Conservation (phyloP, 2,329 filamentous ascomycete genomes). For the Geosmithia putterillii region DNA sequence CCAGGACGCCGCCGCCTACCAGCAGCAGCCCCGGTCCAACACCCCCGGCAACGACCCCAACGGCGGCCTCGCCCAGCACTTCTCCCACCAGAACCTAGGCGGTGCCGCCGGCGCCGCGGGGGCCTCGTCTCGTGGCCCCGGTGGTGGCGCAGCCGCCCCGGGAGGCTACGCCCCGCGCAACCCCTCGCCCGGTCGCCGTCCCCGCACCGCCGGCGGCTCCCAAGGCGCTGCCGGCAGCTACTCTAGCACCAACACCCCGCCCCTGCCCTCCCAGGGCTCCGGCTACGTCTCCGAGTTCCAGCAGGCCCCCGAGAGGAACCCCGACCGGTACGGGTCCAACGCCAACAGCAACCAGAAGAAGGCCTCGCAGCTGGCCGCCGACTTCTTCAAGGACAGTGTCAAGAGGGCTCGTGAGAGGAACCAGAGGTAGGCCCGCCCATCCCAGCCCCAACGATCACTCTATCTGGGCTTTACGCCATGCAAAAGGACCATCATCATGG, state of each 20-base stretch:
- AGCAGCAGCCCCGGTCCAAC: constrained; percentile 41
- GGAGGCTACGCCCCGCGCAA: constrained; percentile 56
- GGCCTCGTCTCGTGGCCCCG: too few relatives aligned
- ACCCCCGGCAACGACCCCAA: constrained; percentile 68
- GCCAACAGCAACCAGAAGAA: constrained; percentile 61
- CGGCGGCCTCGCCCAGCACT: constrained; percentile 86
- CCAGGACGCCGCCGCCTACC: constrained; percentile 19
- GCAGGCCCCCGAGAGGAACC: constrained; percentile 72
- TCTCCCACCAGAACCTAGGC: constrained; percentile 89
- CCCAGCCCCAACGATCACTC: background rate
- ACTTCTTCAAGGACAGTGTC: constrained; percentile 98
- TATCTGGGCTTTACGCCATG: background rate
- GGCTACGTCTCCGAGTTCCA: constrained; percentile 56
- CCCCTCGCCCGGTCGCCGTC: constrained; percentile 60
- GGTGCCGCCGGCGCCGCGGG: constrained; percentile 56
- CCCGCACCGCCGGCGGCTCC: constrained; percentile 56
- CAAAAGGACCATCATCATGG: background rate
- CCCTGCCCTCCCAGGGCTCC: constrained; percentile 47
- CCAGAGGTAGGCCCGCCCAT: constrained; percentile 56
- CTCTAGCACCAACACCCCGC: too few relatives aligned
- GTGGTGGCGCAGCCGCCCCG: too few relatives aligned
- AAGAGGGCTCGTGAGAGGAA: constrained; percentile 92
- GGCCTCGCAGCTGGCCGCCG: constrained; percentile 59
- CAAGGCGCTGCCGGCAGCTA: background rate
- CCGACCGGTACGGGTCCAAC: constrained; percentile 59